Base-by-base conservation (phyloP, 2,329 filamentous ascomycete genomes). In the Teratosphaeriaceae sp. region DNA sequence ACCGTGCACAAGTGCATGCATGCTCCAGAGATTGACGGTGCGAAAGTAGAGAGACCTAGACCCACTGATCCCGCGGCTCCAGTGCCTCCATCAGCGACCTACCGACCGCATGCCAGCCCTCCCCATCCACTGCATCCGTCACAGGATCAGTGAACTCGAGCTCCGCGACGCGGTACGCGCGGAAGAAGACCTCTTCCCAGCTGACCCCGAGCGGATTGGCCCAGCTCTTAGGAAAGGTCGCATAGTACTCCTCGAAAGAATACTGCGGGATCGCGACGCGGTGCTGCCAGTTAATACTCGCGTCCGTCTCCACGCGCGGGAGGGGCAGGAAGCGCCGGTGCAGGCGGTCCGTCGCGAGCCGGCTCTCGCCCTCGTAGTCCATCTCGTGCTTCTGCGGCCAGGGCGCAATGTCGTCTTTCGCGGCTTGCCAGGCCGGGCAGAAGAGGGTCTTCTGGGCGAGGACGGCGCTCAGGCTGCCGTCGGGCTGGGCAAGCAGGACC, bases 351-450 rank as follows among this genome's bases (percentile, higher is more conserved):
- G 67, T 71, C 31, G 68, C 63, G 12, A 69, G 66, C 9, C 70
- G 65, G 23, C 69, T 68, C 30, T 70, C 65, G 0, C 70, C 70
- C 48, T 73, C 69, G 62, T 69, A 72, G 48, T 68, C 68, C 56
- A 66, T 56, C 56, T 73, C 69, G 9, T 61, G 53, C 4, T 52
- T 33, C 9, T 54, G 53, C 0, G 69, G 70, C 66, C 66, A 73
- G 1, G 61, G 59, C 0, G 67, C 61, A 23, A 68, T 51, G 39
- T 63, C 57, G 2, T 62, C 19, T 31, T 45, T 40, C 21, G 38
- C 37, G 21, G 29, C 21, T 15, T 38, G 27, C 40, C 38, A 55
- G 20, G 29, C 12, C 48, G 46, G 45, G 23, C 40, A 46, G 48
- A 58, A 72, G 43, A 70, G 62, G 0, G 69, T 71, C 16, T 57